These are phyloP conservation scores for Thalassiosira delicatula DNA, from an alignment of 352 stramenopile genomes.

Conservation along the genomic window DNA sequence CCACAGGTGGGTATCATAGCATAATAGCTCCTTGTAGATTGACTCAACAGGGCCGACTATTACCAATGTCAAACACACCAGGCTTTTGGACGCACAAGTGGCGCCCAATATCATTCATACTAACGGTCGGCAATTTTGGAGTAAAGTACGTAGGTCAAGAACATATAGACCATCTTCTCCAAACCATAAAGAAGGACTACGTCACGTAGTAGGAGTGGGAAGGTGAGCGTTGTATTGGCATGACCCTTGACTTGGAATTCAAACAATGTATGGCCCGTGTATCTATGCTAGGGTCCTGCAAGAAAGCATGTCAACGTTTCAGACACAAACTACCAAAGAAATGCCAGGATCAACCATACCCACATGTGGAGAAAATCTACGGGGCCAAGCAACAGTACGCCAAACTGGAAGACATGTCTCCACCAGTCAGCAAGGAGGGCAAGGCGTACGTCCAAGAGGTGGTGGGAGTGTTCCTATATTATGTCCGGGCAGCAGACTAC, in stretches of 20 bases:
- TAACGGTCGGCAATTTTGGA: background rate
- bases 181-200: background rate
- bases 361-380: background rate
- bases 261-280: background rate
- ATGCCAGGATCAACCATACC: background rate
- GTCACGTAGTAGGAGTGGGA: background rate
- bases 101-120: background rate
- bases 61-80: background rate
- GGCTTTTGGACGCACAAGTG: background rate
- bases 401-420: background rate
- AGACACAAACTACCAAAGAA: background rate
- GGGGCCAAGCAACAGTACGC: background rate
- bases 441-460: background rate
- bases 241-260: background rate
- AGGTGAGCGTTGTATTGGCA: background rate
- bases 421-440: background rate
- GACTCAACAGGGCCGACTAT: background rate
- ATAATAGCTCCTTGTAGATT: background rate
- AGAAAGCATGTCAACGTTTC: background rate
- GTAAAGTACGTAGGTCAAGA: background rate
- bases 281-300: background rate
- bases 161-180: background rate
- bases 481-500: background rate
- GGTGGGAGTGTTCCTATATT: background rate
- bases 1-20: no score